Base-by-base conservation (phyloP, 2,329 filamentous ascomycete genomes). In the Botrytis fragariae region DNA sequence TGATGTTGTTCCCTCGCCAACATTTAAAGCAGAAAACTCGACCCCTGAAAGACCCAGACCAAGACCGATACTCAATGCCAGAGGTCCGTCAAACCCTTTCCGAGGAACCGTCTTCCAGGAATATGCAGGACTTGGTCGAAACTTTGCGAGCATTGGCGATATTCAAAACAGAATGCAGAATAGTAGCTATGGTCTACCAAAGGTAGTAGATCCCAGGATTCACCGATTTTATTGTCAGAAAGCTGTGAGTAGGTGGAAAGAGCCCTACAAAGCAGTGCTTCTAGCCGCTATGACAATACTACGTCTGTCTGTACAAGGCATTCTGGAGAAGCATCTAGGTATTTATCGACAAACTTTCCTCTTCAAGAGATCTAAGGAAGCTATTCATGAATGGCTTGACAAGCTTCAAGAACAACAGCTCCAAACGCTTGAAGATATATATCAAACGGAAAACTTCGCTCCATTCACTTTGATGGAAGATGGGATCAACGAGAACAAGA, bases 231-330 rank as follows among this genome's bases (percentile, higher is more conserved):
- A 92, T 25, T 89, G 87, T 63, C 83, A 85, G 25, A 82, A 87
- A n/a, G 86, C 87, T 0, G 86, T 92, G 1, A 79, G 80, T 12
- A 86, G 88, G 1, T 93, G 91, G 91, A 78, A 84, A 48, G 44
- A 9, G 1, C 44, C 44, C 0, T 45, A 45, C 44, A 20, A 0
- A 45, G 44, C 1, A 2, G 0, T 39, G 2, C 39, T 39, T 35
- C n/a, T n/a, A n/a, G n/a, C n/a, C n/a, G n/a, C n/a, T n/a, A n/a
- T n/a, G n/a, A n/a, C n/a, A n/a, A n/a, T n/a, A n/a, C n/a, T n/a
- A n/a, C n/a, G n/a, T n/a, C n/a, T n/a, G n/a, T n/a, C n/a, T n/a
- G n/a, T n/a, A n/a, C n/a, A n/a, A n/a, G n/a, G n/a, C n/a, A n/a
- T n/a, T n/a, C n/a, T n/a, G n/a, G n/a, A 62, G 48, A 16, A 51